Base-by-base conservation (phyloP, 768 basidiomycete genomes). In the Hemileccinum impolitum region DNA sequence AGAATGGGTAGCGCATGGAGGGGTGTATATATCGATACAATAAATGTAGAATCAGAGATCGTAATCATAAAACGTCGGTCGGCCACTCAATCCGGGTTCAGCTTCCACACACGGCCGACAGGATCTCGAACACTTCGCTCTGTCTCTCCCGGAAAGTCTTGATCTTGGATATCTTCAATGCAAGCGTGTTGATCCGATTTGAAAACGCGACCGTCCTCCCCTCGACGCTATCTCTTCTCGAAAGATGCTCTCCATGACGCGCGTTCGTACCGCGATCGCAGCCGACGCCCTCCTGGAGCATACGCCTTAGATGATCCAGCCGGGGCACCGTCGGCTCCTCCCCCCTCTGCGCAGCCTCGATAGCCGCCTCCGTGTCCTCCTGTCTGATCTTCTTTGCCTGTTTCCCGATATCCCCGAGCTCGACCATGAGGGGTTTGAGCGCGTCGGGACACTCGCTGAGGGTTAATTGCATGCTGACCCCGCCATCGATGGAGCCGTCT, bases 131-230 rank as follows among this genome's bases (percentile, higher is more conserved):
- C 6, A 90, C 85, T 43, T 79, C 73, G 2, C 72, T 75, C 66
- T 90, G 85, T 41, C 87, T 64, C 56, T 88, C 85, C 54, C 73
- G 78, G 61, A 94, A 94, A 42, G 86, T 80, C 50, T 72, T 75
- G 47, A 94, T 66, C 60, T 72, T 75, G 41, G 84, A 88, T 77
- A 93, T 80, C 1, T 72, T 76, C 54, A 94, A 59, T 52, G 85
- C 84, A 12, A 93, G 73, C 18, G 75, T 78, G 64, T 90, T 92
- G 43, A 93, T 79, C 48, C 86, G 66, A 63, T 92, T 93, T 23
- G 85, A 77, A 62, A 94, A 85, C 38, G 79, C 72, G 48, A 89
- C 80, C 8, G 84, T 81, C 11, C 78, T 68, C 3, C 85, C 87
- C 50, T 85, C 77, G 0, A 80, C 69, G 51, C 82, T 87, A 61